Base-by-base conservation (phyloP, 140 eudicot genomes). In the Erigeron philadelphicus region DNA sequence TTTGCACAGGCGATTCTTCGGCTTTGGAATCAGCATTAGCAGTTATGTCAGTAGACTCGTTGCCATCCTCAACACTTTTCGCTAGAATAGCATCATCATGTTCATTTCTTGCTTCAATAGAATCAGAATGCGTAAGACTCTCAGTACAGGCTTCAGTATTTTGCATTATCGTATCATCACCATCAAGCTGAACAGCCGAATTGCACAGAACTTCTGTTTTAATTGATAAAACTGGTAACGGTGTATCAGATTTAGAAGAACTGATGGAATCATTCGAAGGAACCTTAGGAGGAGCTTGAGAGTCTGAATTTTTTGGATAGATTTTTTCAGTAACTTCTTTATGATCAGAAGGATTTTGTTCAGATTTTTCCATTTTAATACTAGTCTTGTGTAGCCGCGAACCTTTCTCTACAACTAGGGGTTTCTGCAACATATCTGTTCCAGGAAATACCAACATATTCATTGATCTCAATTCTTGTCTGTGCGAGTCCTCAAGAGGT, bases 401-500 rank as follows among this genome's bases (percentile, higher is more conserved):
- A 66, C 79, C 74, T 73, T 77, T 73, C 9, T 19, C 66, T 61
- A 64, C 25, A 75, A 66, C 50, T 66, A 89, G 61, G 60, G 71
- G 72, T 77, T 93, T 93, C 70, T 82, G 96, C 77, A 93, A 71
- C 98, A 93, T 84, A 80, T 89, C 95, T 8, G 90, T 85, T 67
- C 96, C 90, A 3, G 98, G 98, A 78, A 93, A 87, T 55, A 88
- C 96, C 86, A 93, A 79, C 95, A 87, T 89, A 73, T 87, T 93
- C 75, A 89, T 66, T 72, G 88, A 81, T 80, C 83, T 93, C 82
- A 87, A 66, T 81, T 89, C 98, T 63, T 81, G 82, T 82, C 73
- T 87, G 68, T 81, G 87, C 21, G 75, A 80, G 57, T 83, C 90
- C 71, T 84, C 76, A 49, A 89, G 85, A 66, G 88, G 81, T 58